Evolutionary conservation across 768 basidiomycete species (phyloP).

Genomic region (Thelephora aurantiotincta): DNA sequence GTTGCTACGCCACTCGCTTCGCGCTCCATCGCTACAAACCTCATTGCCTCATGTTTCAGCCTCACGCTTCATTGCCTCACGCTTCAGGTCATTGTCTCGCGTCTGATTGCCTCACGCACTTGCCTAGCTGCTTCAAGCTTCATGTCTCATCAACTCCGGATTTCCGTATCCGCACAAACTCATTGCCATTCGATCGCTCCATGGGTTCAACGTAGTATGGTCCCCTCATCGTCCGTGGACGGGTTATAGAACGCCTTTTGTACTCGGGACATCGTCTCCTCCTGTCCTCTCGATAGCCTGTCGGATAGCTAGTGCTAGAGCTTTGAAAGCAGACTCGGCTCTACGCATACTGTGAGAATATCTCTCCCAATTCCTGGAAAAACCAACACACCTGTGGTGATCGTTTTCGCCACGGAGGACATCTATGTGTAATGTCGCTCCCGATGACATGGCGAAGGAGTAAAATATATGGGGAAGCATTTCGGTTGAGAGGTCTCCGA

Average conservation of each 20-base stretch:
- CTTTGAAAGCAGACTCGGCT: conserved; percentile 97
- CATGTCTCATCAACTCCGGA: conserved; percentile 88
- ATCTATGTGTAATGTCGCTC: conserved; percentile 88
- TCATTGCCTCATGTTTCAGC: too few species aligned
- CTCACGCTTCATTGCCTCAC: too few species aligned
- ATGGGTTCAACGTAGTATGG: conserved; percentile 34
- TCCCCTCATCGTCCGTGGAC: conserved; percentile 97
- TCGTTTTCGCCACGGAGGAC: conserved; percentile 93
- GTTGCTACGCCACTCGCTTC: background rate
- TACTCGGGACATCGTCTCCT: conserved; percentile 85
- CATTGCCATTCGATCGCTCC: too few species aligned
- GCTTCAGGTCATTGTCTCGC: too few species aligned
- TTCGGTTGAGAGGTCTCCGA: conserved; percentile 91
- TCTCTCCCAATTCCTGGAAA: background rate
- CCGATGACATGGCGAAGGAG: conserved; percentile 94
- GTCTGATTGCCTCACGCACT: too few species aligned
- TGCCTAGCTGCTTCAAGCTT: too few species aligned
- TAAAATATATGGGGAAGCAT: conserved; percentile 98
- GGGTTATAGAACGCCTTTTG: conserved; percentile 93
- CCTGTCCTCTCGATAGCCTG: conserved; percentile 90
- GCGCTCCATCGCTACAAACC: too few species aligned
- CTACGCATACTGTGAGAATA: conserved; percentile 31
- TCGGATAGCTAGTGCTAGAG: conserved; percentile 85
- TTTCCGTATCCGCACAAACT: too few species aligned
- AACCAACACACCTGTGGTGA: conserved; percentile 69